Base-by-base conservation (phyloP, 2,329 filamentous ascomycete species). In the Pseudocercospora vitis region DNA sequence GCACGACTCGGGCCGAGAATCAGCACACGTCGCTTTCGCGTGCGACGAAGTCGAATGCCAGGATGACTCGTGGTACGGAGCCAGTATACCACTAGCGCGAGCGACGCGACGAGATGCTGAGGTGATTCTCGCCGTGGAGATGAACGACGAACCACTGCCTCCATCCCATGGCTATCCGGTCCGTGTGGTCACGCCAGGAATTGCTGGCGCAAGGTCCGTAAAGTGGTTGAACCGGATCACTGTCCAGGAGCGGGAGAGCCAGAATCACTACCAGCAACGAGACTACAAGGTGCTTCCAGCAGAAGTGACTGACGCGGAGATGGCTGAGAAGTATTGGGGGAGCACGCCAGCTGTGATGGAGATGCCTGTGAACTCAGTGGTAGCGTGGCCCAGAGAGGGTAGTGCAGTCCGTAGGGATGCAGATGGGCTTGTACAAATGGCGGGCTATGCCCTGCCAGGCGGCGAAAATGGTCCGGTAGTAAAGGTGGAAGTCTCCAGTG, bases 121-220 rank as follows among this genome's bases (percentile, higher is more conserved):
- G 63, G 85, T 88, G 0, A 72, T 88, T 46, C 74, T 88, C 0
- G 81, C 81, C 0, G 87, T 83, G 81, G 82, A 86, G 62, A 88
- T 88, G 85, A 88, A 88, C 60, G 84, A 80, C 3, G 71, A 84
- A 56, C 76, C 76, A 0, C 70, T 88, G 0, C 84, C 85, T 0
- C 76, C 74, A 7, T 86, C 86, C 50, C 85, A 88, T 55, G 85
- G 85, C 0, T 83, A 75, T 26, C 85, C 85, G 0, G 70, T 88
- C 0, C 76, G 85, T 2, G 73, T 78, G 0, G 76, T 88, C 0
- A 83, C 86, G 0, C 74, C 84, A 7, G 67, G 67, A 7, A 86
- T 87, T 56, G 86, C 87, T 51, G 85, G 85, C 0, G 85, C 84
- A 0, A 68, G 81, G 12, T 81, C 77, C 51, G 78, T 81, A 52